A percentile compares a stretch with the other conserved stretches of the same genome.
Evolutionary conservation across 108 stramenopile species (phyloP).

Genomic region (Cylindrotheca closterium): DNA sequence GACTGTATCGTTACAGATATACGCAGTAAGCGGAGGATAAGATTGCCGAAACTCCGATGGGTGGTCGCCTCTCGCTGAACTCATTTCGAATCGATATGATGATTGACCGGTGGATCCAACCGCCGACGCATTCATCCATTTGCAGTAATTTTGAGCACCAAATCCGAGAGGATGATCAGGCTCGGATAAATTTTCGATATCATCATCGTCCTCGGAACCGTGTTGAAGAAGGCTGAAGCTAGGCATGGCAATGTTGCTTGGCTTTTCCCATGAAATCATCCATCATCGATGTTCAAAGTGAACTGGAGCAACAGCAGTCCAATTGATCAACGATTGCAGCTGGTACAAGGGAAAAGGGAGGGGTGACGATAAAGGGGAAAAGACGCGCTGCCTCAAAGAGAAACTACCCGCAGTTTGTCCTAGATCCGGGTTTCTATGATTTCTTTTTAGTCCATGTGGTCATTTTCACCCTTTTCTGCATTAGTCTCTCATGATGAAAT

Average conservation of each 20-base stretch:
- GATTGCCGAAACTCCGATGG: slow-evolving; percentile 17
- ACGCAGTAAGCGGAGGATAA: slow-evolving; percentile 33
- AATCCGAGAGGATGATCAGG: slow-evolving; percentile 77
- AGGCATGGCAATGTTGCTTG: slow-evolving; percentile 9
- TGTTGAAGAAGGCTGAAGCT: slow-evolving; percentile 10
- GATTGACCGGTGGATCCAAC: slow-evolving; percentile 12
- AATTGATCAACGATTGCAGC: neutral
- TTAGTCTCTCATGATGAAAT: too few relatives aligned
- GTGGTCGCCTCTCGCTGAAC: slow-evolving; percentile 19
- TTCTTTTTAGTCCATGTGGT: too few relatives aligned
- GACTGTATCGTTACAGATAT: slow-evolving; percentile 14
- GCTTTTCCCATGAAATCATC: neutral
- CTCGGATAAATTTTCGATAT: slow-evolving; percentile 36
- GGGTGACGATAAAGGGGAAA: too few relatives aligned
- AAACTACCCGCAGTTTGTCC: too few relatives aligned
- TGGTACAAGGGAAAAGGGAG: neutral
- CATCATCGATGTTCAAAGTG: neutral
- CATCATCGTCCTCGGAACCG: slow-evolving; percentile 6
- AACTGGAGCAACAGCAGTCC: neutral
- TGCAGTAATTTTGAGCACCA: slow-evolving; percentile 38
- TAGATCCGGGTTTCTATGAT: too few relatives aligned
- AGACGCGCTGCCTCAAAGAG: too few relatives aligned
- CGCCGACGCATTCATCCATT: slow-evolving; percentile 42
- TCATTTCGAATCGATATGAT: slow-evolving; percentile 27
- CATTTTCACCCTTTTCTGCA: too few relatives aligned